A percentile compares a stretch with the other conserved stretches of the same genome.
Conservation (phyloP, 495 filamentous ascomycete species). For the Trypethelium eluteriae region DNA sequence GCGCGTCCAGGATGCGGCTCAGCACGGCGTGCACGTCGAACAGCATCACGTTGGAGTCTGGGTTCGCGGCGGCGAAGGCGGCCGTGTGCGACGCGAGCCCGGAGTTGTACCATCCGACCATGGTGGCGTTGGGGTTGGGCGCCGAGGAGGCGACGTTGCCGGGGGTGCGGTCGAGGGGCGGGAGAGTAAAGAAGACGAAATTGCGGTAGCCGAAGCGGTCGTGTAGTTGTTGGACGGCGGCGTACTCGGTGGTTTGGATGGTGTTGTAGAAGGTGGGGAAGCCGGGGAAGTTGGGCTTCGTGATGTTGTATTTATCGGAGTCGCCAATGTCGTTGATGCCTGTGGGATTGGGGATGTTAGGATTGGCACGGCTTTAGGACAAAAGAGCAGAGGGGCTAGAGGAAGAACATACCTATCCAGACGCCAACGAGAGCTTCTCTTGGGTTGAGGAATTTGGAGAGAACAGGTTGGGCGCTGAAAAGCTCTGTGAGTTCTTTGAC, state of each 20-base stretch:
- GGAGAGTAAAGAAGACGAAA: conserved; percentile 47
- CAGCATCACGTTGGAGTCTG: conserved; percentile 36
- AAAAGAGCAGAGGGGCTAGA: not conserved
- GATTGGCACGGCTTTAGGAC: not conserved
- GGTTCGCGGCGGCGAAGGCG: conserved; percentile 24
- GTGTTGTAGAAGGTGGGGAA: conserved; percentile 34
- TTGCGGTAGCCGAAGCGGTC: conserved; percentile 37
- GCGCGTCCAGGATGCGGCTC: conserved; percentile 40
- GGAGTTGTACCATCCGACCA: conserved; percentile 39
- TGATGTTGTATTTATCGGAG: conserved; percentile 16
- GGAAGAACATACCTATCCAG: conserved; percentile 14
- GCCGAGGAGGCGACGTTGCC: conserved; percentile 29
- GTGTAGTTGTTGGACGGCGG: conserved; percentile 37
- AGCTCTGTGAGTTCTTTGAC: not conserved
- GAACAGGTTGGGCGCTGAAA: conserved; percentile 16
- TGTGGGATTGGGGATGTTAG: not conserved
- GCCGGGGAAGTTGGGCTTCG: not conserved
- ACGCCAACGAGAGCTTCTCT: conserved; percentile 15
- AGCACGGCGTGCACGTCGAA: conserved; percentile 43
- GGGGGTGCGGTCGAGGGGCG: conserved; percentile 43
- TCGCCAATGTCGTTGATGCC: conserved; percentile 29
- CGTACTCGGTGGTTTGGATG: conserved; percentile 34
- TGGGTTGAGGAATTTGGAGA: conserved; percentile 14
- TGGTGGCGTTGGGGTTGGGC: conserved; percentile 43
- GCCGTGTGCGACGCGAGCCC: conserved; percentile 31